These are phyloP conservation scores for Arbutus unedo DNA, from an alignment of 148 eudicot species.

Conservation along the genomic window DNA sequence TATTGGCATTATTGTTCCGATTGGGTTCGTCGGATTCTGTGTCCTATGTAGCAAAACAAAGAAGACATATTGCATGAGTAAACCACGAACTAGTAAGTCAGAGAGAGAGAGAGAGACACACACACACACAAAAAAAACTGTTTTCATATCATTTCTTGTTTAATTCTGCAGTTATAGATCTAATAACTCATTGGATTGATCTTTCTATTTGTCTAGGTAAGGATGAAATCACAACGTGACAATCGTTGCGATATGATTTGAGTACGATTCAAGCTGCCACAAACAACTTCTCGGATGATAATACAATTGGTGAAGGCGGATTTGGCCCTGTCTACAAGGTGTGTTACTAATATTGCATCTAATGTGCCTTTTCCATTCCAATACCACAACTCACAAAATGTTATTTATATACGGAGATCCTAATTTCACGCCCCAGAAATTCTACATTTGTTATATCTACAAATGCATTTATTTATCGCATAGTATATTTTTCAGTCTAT, in stretches of 20 bases:
- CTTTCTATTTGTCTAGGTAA: background rate
- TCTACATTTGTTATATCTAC: too few species aligned
- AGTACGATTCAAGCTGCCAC: background rate
- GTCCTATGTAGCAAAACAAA: background rate
- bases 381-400: background rate
- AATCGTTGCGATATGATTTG: conserved; percentile 7
- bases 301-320: conserved; percentile 18
- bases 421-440: background rate
- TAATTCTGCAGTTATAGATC: background rate
- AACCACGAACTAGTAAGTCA: background rate
- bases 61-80: background rate
- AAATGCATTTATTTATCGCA: too few species aligned
- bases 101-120: background rate
- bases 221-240: background rate
- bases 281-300: conserved; percentile 12
- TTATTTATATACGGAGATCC: background rate
- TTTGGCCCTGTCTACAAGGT: conserved; percentile 21
- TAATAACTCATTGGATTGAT: background rate
- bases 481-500: too few species aligned
- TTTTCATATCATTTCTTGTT: background rate
- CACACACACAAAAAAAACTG: background rate
- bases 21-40: background rate
- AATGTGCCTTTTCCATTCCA: background rate
- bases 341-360: background rate
- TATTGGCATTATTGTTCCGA: background rate